These are phyloP conservation scores for Amyloporia xantha DNA, from an alignment of 768 basidiomycete genomes.

Conservation along the genomic window DNA sequence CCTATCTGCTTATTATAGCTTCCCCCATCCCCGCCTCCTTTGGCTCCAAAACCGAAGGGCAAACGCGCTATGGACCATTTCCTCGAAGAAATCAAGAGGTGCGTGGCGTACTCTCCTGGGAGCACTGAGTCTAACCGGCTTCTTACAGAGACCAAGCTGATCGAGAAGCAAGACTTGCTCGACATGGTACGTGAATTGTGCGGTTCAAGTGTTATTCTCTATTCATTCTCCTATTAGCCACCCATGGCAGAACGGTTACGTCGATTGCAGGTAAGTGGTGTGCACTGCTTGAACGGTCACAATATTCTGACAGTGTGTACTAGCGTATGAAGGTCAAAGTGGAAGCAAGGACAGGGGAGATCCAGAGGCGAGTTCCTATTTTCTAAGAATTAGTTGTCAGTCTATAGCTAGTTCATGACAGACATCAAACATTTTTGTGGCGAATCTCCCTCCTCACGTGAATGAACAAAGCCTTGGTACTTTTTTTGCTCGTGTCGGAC, in stretches of 20 bases:
- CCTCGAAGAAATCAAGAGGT: constrained; percentile 95
- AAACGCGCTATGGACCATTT: constrained; percentile 96
- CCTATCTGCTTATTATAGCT: constrained; percentile 17
- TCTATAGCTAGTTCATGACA: constrained; percentile 23
- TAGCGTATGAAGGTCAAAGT: constrained; percentile 86
- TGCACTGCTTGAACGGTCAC: too few relatives aligned
- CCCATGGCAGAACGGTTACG: constrained; percentile 73
- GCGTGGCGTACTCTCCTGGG: constrained; percentile 7
- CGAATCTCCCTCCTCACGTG: constrained; percentile 83
- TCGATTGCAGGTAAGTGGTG: constrained; percentile 72
- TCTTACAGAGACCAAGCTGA: constrained; percentile 78
- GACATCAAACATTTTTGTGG: constrained; percentile 96
- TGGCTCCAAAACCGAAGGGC: constrained; percentile 72
- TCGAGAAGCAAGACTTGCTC: constrained; percentile 77
- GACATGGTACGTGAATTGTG: constrained; percentile 48
- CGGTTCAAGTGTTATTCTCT: too few relatives aligned
- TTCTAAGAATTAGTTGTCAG: background rate
- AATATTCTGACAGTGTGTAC: too few relatives aligned
- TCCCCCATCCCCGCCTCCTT: constrained; percentile 53
- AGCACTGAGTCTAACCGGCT: background rate
- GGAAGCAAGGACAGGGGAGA: constrained; percentile 88
- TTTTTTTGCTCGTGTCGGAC: constrained; percentile 88
- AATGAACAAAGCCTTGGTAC: constrained; percentile 81
- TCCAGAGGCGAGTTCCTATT: constrained; percentile 51
- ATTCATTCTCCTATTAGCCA: too few relatives aligned